These are phyloP conservation scores for Leccinum longicurvipes DNA, from an alignment of 768 basidiomycete species.

Conservation along the genomic window DNA sequence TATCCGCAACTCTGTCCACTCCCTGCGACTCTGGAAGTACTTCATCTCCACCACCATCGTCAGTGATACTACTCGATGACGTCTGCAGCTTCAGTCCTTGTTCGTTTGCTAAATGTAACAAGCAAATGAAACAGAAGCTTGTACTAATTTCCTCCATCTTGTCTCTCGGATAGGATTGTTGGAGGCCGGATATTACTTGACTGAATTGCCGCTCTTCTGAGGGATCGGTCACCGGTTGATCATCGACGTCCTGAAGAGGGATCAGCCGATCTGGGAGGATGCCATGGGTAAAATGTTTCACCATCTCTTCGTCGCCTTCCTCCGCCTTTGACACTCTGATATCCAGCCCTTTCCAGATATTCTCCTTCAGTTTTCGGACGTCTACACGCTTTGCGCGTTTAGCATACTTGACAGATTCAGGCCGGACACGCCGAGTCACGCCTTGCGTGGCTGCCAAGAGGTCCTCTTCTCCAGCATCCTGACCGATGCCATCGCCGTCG, in stretches of 20 bases:
- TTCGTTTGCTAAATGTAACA: constrained; percentile 95
- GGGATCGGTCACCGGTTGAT: constrained; percentile 54
- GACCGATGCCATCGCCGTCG: constrained; percentile 44
- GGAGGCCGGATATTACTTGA: constrained; percentile 78
- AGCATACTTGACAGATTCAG: constrained; percentile 90
- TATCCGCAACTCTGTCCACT: constrained; percentile 56
- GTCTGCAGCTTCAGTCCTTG: constrained; percentile 84
- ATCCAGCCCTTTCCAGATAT: constrained; percentile 92
- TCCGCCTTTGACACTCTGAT: constrained; percentile 51
- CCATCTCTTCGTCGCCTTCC: constrained; percentile 53
- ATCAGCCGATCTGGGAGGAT: not conserved
- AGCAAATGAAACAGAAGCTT: constrained; percentile 98
- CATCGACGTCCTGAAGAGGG: constrained; percentile 50
- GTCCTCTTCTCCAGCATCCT: constrained; percentile 79
- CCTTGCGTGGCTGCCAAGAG: constrained; percentile 78
- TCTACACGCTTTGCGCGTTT: constrained; percentile 96
- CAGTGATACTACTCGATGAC: constrained; percentile 33
- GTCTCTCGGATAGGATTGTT: constrained; percentile 80
- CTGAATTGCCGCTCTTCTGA: constrained; percentile 67
- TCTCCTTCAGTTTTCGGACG: constrained; percentile 94
- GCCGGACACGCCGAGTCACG: constrained; percentile 73
- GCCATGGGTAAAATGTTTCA: constrained; percentile 26
- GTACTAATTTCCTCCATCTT: constrained; percentile 99
- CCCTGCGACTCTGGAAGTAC: constrained; percentile 33
- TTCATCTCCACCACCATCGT: constrained; percentile 36